Conservation (phyloP, 2,329 filamentous ascomycete species). For the Mollisiaceae sp. region DNA sequence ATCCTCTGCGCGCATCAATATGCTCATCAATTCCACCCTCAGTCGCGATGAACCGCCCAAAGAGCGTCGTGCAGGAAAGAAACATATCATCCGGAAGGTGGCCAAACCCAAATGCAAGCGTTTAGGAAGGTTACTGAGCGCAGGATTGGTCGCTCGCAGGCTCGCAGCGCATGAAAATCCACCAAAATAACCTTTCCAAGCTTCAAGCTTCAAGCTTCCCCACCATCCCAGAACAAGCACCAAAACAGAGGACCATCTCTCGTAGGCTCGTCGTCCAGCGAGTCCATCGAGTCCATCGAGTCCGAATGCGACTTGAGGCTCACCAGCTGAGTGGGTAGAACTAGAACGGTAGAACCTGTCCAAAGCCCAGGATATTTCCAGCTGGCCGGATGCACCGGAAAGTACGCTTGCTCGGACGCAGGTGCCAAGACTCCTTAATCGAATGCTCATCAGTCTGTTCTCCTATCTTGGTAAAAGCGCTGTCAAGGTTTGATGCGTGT, state of each 20-base stretch:
- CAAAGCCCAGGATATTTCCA: not conserved
- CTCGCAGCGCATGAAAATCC: too few species aligned
- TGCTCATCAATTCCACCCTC: slow-evolving; percentile 1
- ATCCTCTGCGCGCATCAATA: not conserved
- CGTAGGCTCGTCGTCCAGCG: too few species aligned
- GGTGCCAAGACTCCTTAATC: slow-evolving; percentile 1
- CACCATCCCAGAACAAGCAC: too few species aligned
- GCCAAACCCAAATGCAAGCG: not conserved
- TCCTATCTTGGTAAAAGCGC: not conserved
- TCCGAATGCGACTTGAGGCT: not conserved
- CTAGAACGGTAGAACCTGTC: not conserved
- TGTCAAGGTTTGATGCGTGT: not conserved
- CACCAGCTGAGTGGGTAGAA: not conserved
- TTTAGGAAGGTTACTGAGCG: too few species aligned
- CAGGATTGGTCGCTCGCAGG: too few species aligned
- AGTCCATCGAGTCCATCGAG: not conserved
- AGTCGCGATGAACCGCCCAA: not conserved
- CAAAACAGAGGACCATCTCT: too few species aligned
- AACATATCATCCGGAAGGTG: not conserved
- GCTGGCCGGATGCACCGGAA: not conserved
- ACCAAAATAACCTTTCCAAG: too few species aligned
- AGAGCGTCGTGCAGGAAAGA: not conserved
- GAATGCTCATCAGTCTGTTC: not conserved
- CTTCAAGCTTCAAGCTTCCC: too few species aligned
- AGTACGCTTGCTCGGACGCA: not conserved